These are phyloP conservation scores for Poterioochromonas sp. DNA, from an alignment of 352 stramenopile genomes.

Conservation along the genomic window DNA sequence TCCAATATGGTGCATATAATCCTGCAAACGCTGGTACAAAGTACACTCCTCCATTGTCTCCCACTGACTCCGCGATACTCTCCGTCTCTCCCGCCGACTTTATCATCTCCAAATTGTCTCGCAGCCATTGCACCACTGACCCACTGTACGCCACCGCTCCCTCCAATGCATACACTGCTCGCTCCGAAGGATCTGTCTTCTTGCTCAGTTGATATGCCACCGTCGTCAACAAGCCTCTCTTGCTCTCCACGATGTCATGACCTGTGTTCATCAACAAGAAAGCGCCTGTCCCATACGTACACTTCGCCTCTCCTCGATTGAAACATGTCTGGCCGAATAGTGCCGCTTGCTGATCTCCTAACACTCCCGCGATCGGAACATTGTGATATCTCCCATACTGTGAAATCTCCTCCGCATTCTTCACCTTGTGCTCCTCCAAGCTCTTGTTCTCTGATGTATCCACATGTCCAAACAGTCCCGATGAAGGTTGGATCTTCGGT, in stretches of 20 bases:
- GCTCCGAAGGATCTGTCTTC: conserved; percentile 42
- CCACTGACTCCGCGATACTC: conserved; percentile 62
- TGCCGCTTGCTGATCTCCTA: conserved; percentile 83
- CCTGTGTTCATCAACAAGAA: conserved; percentile 99
- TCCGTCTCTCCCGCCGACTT: conserved; percentile 44
- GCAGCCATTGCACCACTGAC: conserved; percentile 93
- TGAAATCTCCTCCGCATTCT: not conserved
- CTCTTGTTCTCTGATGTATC: conserved; percentile 36
- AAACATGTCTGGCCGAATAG: conserved; percentile 95
- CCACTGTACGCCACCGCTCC: conserved; percentile 89
- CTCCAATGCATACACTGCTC: conserved; percentile 90
- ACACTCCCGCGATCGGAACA: conserved; percentile 7
- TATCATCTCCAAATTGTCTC: conserved; percentile 80
- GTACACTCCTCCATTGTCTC: conserved; percentile 90
- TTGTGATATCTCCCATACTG: not conserved
- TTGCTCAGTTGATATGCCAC: conserved; percentile 70
- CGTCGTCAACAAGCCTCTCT: conserved; percentile 87
- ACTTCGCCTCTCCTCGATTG: conserved; percentile 85
- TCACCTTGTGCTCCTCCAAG: not conserved
- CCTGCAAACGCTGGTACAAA: conserved; percentile 95
- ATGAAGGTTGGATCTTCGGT: conserved; percentile 79
- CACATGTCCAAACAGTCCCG: conserved; percentile 62
- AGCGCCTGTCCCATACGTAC: conserved; percentile 96
- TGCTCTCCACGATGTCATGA: conserved; percentile 52
- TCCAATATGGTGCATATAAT: conserved; percentile 93